Evolutionary conservation across 73 alveolate genomes (phyloP), one percentile per base, ranked within the genome.

Genomic region (Urostyla sp.): DNA sequence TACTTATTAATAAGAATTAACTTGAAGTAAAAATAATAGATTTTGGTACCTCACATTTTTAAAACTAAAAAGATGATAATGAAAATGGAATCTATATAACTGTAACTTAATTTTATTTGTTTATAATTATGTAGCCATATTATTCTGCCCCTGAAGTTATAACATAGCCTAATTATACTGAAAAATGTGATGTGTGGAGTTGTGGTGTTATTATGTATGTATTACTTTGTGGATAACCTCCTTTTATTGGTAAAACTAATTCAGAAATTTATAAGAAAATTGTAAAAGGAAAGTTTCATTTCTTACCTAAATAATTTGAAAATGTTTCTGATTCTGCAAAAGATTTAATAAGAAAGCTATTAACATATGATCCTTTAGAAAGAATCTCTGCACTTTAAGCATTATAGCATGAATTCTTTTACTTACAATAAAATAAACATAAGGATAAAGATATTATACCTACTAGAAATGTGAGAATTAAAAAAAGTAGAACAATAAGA

Each of bases 331-430:
- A 61, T 6, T 78, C 75, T 52, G 93, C 91, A 26, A 66, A 78
- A 56, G 89, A 91, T 67, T 80, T 94, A 56, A 56, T 94, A 24
- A 72, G 58, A 28, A 88, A 78, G 61, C 75, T 94, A 66, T 46
- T 93, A 38, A 66, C 60, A 58, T 49, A 57, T 15, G 73, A 87
- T 54, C 90, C 94, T 2, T 18, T 84, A 16, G 85, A 88, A 59
- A 82, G 98, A 72, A 67, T 77, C 44, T 45, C 90, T 20, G 95
- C 98, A 0, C 87, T 84, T 54, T 73, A 91, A 79, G 91, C 94
- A 28, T 72, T 93, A 4, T 55, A 67, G n/a, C n/a, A n/a, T n/a
- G n/a, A n/a, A n/a, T n/a, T n/a, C n/a, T n/a, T n/a, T n/a, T n/a
- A n/a, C n/a, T n/a, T n/a, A n/a, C n/a, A n/a, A n/a, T n/a, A n/a